A percentile compares a stretch with the other conserved stretches of the same genome.
Evolutionary conservation across 1,139 yeast genomes (phyloP).

Genomic region (Taphrina deformans): DNA sequence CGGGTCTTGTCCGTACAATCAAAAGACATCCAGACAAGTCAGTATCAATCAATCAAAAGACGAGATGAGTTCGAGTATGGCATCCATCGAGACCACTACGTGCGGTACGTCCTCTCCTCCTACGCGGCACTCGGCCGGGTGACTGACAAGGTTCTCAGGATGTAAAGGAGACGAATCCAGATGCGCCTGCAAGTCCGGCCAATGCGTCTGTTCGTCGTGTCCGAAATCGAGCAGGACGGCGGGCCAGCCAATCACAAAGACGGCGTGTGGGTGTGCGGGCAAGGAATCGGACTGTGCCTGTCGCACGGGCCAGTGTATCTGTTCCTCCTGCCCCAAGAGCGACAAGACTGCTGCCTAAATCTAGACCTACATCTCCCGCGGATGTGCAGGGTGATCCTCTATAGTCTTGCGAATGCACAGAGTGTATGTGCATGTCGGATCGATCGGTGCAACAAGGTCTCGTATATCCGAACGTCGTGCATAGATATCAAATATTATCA

Average conservation of each 20-base stretch:
- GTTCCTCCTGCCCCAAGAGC: constrained; percentile 19
- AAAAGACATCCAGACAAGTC: not conserved
- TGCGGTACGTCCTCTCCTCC: not conserved
- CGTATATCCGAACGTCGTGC: no score
- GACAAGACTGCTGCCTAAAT: not conserved
- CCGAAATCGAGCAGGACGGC: not conserved
- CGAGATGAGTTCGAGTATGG: not conserved
- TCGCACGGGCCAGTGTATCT: constrained; percentile 18
- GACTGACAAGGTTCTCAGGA: constrained; percentile 5
- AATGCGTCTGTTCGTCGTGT: constrained; percentile 27
- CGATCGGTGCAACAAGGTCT: no score
- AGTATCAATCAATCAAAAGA: not conserved
- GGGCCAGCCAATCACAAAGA: not conserved
- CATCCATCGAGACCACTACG: constrained; percentile 14
- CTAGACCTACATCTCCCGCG: not conserved
- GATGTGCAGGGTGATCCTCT: no score
- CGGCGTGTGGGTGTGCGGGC: constrained; percentile 26
- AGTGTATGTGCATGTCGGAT: no score
- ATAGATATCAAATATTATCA: no score
- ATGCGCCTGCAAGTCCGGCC: constrained; percentile 28
- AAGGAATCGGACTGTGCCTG: constrained; percentile 23
- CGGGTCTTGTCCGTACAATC: not conserved
- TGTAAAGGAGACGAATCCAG: constrained; percentile 32
- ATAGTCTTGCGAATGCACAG: no score
- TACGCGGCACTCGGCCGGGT: not conserved